Evolutionary conservation across 768 basidiomycete species (phyloP).

Genomic region (Lactarius deliciosus): DNA sequence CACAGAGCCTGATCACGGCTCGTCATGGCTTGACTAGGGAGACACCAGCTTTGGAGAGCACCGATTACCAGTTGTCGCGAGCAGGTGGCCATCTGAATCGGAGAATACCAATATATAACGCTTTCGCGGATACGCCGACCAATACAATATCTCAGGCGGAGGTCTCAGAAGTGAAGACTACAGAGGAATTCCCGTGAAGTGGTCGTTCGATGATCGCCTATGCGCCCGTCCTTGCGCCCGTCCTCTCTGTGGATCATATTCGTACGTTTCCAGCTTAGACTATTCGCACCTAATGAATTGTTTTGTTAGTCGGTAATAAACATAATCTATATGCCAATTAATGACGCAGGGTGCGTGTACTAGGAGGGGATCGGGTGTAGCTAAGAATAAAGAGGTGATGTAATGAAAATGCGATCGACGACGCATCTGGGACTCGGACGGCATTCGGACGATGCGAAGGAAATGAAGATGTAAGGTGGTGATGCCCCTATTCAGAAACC

Average conservation of each 20-base stretch:
- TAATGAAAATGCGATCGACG: background rate
- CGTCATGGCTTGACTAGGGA: conserved; percentile 26
- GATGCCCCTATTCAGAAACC: too few relatives aligned
- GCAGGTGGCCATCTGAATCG: background rate
- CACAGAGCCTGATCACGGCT: conserved; percentile 33
- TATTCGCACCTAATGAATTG: background rate
- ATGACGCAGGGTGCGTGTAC: background rate
- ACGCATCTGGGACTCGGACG: background rate
- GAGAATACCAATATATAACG: background rate
- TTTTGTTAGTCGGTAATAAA: background rate
- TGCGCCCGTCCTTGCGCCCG: background rate
- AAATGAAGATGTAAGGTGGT: background rate
- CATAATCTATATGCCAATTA: background rate
- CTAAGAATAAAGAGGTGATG: background rate
- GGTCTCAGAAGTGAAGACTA: background rate
- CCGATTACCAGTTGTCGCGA: background rate
- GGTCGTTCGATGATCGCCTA: background rate
- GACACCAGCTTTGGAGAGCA: background rate
- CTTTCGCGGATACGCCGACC: background rate
- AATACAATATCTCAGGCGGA: background rate
- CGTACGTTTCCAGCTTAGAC: background rate
- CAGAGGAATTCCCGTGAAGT: background rate
- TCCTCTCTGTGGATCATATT: background rate
- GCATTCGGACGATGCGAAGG: background rate
- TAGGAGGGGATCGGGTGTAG: background rate